Evolutionary conservation across 2,329 filamentous ascomycete genomes (phyloP).

Genomic region (Biscogniauxia sp.): DNA sequence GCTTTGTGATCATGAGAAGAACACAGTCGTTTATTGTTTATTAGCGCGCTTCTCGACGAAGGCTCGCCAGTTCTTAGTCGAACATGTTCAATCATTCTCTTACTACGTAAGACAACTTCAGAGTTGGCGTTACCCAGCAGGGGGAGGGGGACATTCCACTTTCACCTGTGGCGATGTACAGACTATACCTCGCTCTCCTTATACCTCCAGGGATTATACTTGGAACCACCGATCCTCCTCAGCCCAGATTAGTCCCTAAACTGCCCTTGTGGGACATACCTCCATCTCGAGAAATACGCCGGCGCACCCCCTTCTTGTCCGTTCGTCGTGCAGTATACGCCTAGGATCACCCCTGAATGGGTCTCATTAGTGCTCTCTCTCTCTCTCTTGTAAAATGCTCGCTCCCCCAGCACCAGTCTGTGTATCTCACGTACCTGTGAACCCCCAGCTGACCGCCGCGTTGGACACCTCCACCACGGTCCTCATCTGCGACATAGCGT

Average conservation of each 20-base stretch:
- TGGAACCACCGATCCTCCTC: too few relatives aligned
- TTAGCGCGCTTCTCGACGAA: too few relatives aligned
- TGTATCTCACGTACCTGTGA: slow-evolving; percentile 34
- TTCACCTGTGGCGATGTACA: too few relatives aligned
- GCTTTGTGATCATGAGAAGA: too few relatives aligned
- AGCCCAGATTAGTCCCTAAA: slow-evolving; percentile 28
- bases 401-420: not conserved
- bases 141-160: too few relatives aligned
- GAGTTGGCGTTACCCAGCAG: too few relatives aligned
- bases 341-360: slow-evolving; percentile 44
- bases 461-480: slow-evolving; percentile 35
- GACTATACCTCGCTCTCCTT: too few relatives aligned
- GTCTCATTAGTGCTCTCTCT: not conserved
- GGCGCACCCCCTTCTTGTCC: slow-evolving; percentile 41
- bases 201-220: too few relatives aligned
- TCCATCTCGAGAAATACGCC: slow-evolving; percentile 49
- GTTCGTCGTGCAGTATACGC: slow-evolving; percentile 53
- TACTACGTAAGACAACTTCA: too few relatives aligned
- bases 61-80: too few relatives aligned
- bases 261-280: slow-evolving; percentile 40
- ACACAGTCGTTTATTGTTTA: too few relatives aligned
- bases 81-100: too few relatives aligned
- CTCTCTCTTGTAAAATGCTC: not conserved
- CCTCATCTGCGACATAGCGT: slow-evolving; percentile 30
- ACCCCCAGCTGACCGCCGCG: slow-evolving; percentile 38